Evolutionary conservation across 306 rosid species (phyloP).

Genomic region (Datisca glomerata): DNA sequence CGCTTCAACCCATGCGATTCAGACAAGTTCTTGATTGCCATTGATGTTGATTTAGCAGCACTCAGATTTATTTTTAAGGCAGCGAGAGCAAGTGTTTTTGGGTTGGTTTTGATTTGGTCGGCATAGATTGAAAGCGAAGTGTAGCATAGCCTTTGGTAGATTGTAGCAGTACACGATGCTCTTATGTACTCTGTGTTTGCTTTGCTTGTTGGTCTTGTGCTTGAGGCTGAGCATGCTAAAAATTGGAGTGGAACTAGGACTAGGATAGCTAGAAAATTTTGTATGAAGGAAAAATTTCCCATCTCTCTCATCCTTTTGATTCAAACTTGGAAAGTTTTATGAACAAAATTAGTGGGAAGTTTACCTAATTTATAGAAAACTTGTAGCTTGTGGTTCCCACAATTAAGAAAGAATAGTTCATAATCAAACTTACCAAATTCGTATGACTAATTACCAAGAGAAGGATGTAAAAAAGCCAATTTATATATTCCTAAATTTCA

Average conservation of each 20-base stretch:
- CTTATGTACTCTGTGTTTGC: slow-evolving; percentile 17
- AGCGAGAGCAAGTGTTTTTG: slow-evolving; percentile 19
- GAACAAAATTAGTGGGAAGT: background rate
- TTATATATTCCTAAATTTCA: no score
- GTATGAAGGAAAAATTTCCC: slow-evolving; percentile 8
- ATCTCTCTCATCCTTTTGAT: background rate
- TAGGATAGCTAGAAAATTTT: slow-evolving; percentile 6
- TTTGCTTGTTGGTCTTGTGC: background rate
- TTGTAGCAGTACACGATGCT: slow-evolving; percentile 23
- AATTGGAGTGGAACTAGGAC: slow-evolving; percentile 6
- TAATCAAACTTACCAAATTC: no score
- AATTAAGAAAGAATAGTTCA: no score
- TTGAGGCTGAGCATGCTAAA: background rate
- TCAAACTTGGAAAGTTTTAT: background rate
- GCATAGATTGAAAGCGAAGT: slow-evolving; percentile 26
- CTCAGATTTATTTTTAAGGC: slow-evolving; percentile 23
- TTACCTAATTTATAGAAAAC: background rate
- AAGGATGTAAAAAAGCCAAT: no score
- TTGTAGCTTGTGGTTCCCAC: no score
- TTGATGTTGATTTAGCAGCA: slow-evolving; percentile 9
- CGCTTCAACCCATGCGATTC: slow-evolving; percentile 17
- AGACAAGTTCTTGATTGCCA: slow-evolving; percentile 9
- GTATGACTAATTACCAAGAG: no score
- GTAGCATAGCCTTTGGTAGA: slow-evolving; percentile 25
- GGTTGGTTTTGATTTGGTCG: slow-evolving; percentile 19